phyloP scores from a whole-genome alignment of 345 rosid genomes.

The Corchorus olitorius region DNA sequence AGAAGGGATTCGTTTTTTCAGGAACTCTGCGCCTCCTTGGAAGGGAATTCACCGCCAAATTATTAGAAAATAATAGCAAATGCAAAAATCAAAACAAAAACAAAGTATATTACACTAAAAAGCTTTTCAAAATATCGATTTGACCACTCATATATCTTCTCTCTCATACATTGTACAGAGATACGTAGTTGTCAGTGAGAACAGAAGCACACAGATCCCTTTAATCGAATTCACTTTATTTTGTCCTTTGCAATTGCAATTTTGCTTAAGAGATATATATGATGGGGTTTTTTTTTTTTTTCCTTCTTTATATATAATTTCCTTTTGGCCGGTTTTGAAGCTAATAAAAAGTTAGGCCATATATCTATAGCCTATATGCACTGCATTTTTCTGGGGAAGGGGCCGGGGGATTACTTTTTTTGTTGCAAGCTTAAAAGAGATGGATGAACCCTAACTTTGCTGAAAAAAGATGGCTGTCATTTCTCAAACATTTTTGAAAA shows the following conservation, averaged over 20 bases:
- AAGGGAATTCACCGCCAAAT: background rate
- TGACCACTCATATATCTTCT: slow-evolving; percentile 40
- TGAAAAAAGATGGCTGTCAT: slow-evolving; percentile 36
- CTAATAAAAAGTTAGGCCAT: slow-evolving; percentile 22
- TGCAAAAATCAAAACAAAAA: background rate
- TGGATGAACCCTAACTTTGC: slow-evolving; percentile 30
- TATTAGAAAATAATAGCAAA: background rate
- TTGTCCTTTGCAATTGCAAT: slow-evolving; percentile 30
- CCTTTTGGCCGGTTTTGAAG: slow-evolving; percentile 13
- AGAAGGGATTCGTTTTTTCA: background rate
- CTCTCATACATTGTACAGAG: slow-evolving; percentile 29
- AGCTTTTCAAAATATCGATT: slow-evolving; percentile 30
- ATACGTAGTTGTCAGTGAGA: slow-evolving; percentile 50
- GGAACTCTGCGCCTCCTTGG: background rate
- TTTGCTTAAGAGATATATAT: background rate
- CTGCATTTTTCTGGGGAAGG: background rate
- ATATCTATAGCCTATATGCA: background rate
- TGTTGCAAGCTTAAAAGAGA: background rate
- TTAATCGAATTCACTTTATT: slow-evolving; percentile 26
- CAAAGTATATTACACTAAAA: background rate
- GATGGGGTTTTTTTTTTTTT: background rate
- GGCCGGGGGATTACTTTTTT: slow-evolving; percentile 20
- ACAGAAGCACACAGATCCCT: slow-evolving; percentile 50
- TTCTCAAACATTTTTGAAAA: slow-evolving; percentile 30
- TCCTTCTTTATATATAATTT: background rate